Percentiles rank a stretch among this genome's conserved stretches.
phyloP scores from a whole-genome alignment of 192 early-diverging fungal genomes.

The Spizellomyces sp. region DNA sequence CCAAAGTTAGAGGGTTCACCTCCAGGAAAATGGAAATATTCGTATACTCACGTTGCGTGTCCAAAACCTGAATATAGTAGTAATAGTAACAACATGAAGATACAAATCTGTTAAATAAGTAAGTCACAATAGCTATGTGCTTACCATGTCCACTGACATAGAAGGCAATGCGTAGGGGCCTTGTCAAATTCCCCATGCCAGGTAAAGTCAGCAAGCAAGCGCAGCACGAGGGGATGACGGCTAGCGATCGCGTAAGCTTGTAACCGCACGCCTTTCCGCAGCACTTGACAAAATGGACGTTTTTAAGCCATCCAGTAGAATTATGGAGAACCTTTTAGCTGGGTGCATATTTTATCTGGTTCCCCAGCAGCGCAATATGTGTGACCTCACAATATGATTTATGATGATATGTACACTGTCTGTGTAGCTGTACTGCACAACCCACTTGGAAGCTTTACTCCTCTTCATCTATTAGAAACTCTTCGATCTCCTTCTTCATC shows the following conservation, averaged over 20 bases:
- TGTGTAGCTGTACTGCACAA: neutral
- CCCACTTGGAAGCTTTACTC: neutral
- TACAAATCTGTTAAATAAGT: neutral
- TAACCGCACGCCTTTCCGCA: too few relatives aligned
- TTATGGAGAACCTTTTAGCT: too few relatives aligned
- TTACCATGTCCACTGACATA: conserved; percentile 32
- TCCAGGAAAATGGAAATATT: neutral
- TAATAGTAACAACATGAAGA: neutral
- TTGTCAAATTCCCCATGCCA: too few relatives aligned
- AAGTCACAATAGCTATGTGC: neutral
- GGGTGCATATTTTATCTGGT: too few relatives aligned
- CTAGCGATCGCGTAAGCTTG: too few relatives aligned
- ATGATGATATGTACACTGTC: conserved; percentile 4
- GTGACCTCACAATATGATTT: too few relatives aligned
- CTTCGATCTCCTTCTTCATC: conserved; percentile 24
- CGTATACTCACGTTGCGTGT: conserved; percentile 39
- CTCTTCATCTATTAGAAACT: conserved; percentile 30
- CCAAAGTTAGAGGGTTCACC: neutral
- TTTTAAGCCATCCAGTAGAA: too few relatives aligned
- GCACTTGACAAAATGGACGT: too few relatives aligned
- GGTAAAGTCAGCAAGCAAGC: too few relatives aligned
- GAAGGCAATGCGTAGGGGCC: conserved; percentile 25
- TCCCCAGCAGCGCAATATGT: too few relatives aligned
- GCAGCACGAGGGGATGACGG: too few relatives aligned
- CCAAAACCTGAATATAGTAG: conserved; percentile 25